Conservation (phyloP, 2,329 filamentous ascomycete genomes). For the Curvularia verruculosa region DNA sequence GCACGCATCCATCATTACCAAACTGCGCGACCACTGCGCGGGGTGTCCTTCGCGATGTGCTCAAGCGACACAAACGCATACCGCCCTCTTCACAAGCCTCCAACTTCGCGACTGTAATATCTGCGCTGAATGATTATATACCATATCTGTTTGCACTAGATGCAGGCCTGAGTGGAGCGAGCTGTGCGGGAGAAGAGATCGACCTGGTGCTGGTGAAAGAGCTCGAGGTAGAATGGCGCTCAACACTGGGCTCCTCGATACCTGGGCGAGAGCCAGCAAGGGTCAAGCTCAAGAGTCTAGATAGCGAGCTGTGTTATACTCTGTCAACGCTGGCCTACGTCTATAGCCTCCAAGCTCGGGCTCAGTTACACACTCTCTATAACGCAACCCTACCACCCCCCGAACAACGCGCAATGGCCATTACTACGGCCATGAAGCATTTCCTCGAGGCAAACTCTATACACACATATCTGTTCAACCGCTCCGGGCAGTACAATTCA, state of each 20-base stretch:
- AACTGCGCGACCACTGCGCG: slow-evolving; percentile 82
- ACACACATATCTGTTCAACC: slow-evolving; percentile 71
- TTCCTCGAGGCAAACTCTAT: slow-evolving; percentile 80
- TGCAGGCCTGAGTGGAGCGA: slow-evolving; percentile 66
- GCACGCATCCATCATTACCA: slow-evolving; percentile 87
- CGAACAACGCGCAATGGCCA: slow-evolving; percentile 71
- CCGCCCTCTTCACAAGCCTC: slow-evolving; percentile 71
- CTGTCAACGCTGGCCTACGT: slow-evolving; percentile 78
- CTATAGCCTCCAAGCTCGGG: slow-evolving; percentile 73
- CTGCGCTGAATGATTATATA: slow-evolving; percentile 76
- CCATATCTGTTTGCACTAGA: slow-evolving; percentile 83
- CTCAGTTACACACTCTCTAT: slow-evolving; percentile 75
- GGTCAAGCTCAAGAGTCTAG: slow-evolving; percentile 73
- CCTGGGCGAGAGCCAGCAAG: slow-evolving; percentile 65
- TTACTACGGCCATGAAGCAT: slow-evolving; percentile 76
- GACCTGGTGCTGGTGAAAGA: slow-evolving; percentile 70
- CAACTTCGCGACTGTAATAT: slow-evolving; percentile 72
- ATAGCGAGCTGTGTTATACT: slow-evolving; percentile 82
- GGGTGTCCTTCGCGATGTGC: slow-evolving; percentile 77
- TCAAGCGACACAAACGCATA: slow-evolving; percentile 92
- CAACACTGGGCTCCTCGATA: slow-evolving; percentile 71
- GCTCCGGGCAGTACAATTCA: slow-evolving; percentile 54
- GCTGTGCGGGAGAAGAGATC: slow-evolving; percentile 66
- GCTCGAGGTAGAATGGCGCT: slow-evolving; percentile 79
- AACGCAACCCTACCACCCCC: slow-evolving; percentile 59